Evolutionary conservation across 2,329 filamentous ascomycete species (phyloP).

Genomic region (Fusarium temperatum): DNA sequence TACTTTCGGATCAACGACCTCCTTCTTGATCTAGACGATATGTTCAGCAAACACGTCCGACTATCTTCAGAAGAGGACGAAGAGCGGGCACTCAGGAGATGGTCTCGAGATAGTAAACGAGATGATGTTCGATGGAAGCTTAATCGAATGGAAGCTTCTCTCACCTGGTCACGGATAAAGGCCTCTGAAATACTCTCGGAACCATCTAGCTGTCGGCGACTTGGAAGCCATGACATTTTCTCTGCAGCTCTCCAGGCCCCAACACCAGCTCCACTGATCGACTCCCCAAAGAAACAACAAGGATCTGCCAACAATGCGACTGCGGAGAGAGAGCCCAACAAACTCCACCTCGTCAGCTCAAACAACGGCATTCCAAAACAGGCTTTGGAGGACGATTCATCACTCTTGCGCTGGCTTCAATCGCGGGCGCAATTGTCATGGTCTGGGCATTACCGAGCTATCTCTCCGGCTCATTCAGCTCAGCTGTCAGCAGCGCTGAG

Average conservation of each 20-base stretch:
- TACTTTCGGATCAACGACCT: slow-evolving; percentile 54
- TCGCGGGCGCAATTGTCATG: slow-evolving; percentile 37
- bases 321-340: slow-evolving; percentile 1
- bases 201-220: slow-evolving; percentile 48
- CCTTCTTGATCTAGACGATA: slow-evolving; percentile 63
- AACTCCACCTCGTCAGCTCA: slow-evolving; percentile 33
- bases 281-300: slow-evolving; percentile 11
- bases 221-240: slow-evolving; percentile 56
- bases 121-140: slow-evolving; percentile 41
- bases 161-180: slow-evolving; percentile 41
- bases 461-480: background rate
- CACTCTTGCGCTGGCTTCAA: slow-evolving; percentile 50
- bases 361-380: slow-evolving; percentile 34
- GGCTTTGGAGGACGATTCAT: slow-evolving; percentile 39
- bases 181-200: slow-evolving; percentile 37
- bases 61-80: slow-evolving; percentile 50
- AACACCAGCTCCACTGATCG: slow-evolving; percentile 19
- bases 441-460: background rate
- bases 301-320: background rate
- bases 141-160: slow-evolving; percentile 42
- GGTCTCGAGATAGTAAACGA: slow-evolving; percentile 39
- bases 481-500: slow-evolving; percentile 35
- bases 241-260: slow-evolving; percentile 48
- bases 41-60: slow-evolving; percentile 55
- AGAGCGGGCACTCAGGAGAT: slow-evolving; percentile 43